Evolutionary conservation across 192 early-diverging fungal genomes (phyloP).

Genomic region (Backusella circina): DNA sequence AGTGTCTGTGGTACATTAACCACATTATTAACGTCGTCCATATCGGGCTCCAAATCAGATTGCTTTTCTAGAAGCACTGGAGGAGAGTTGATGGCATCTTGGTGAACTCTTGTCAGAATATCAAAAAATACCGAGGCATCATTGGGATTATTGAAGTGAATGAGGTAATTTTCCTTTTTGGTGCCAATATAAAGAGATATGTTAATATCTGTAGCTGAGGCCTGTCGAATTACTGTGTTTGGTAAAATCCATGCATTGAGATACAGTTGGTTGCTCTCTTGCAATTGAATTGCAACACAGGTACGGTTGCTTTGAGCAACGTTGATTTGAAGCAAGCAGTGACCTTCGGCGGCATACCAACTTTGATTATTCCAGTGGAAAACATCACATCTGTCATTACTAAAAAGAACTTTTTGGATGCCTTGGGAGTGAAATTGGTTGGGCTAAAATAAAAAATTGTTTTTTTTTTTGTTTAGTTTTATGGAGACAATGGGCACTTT

Average conservation of each 20-base stretch:
- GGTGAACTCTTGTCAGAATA: slow-evolving; percentile 32
- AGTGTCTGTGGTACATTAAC: slow-evolving; percentile 29
- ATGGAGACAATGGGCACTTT: background rate
- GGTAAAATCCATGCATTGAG: slow-evolving; percentile 56
- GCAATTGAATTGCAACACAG: slow-evolving; percentile 42
- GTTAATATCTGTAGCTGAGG: slow-evolving; percentile 43
- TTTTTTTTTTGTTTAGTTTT: background rate
- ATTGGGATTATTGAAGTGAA: slow-evolving; percentile 29
- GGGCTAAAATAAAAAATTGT: slow-evolving; percentile 2
- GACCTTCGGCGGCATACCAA: slow-evolving; percentile 48
- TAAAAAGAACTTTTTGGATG: slow-evolving; percentile 12
- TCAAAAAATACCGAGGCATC: slow-evolving; percentile 39
- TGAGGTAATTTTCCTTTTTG: slow-evolving; percentile 46
- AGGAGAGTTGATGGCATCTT: slow-evolving; percentile 16
- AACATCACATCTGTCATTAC: slow-evolving; percentile 42
- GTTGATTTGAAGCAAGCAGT: slow-evolving; percentile 44
- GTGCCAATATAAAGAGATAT: slow-evolving; percentile 48
- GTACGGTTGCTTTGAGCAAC: slow-evolving; percentile 34
- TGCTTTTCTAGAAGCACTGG: background rate
- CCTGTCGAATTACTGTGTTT: slow-evolving; percentile 38
- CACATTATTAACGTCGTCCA: background rate
- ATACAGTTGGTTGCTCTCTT: slow-evolving; percentile 38
- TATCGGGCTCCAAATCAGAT: background rate
- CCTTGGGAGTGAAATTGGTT: slow-evolving; percentile 1
- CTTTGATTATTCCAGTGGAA: slow-evolving; percentile 47